Evolutionary conservation across 495 filamentous ascomycete genomes (phyloP).

Genomic region (Talaromyces liani): DNA sequence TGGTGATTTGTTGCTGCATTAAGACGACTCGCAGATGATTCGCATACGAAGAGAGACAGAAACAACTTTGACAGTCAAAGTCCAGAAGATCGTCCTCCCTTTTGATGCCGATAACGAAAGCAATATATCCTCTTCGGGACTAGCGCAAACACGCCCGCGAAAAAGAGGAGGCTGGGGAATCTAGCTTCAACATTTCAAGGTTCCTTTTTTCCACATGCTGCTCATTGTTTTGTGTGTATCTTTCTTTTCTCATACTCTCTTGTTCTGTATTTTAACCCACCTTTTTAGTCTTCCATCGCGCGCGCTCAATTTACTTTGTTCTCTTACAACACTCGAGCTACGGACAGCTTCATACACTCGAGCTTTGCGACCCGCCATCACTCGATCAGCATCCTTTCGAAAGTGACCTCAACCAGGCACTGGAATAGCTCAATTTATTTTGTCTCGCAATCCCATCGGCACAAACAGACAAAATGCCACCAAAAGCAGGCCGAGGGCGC

Average conservation of each 20-base stretch:
- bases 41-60: not conserved
- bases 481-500: not conserved
- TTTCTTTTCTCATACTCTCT: not conserved
- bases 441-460: not conserved
- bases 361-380: not conserved
- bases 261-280: not conserved
- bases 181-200: slow-evolving; percentile 1
- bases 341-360: not conserved
- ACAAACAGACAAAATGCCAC: not conserved
- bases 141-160: not conserved
- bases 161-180: slow-evolving; percentile 9
- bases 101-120: not conserved
- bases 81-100: too few species aligned
- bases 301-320: not conserved
- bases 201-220: not conserved
- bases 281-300: not conserved
- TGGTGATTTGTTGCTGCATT: not conserved
- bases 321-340: not conserved
- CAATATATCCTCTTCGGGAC: slow-evolving; percentile 6
- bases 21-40: not conserved
- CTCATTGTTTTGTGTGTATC: not conserved
- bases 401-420: not conserved
- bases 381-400: not conserved
- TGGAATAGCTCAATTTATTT: not conserved
- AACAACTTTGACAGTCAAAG: not conserved